Base-by-base conservation (phyloP, 768 basidiomycete genomes). In the Mycena chlorophos region DNA sequence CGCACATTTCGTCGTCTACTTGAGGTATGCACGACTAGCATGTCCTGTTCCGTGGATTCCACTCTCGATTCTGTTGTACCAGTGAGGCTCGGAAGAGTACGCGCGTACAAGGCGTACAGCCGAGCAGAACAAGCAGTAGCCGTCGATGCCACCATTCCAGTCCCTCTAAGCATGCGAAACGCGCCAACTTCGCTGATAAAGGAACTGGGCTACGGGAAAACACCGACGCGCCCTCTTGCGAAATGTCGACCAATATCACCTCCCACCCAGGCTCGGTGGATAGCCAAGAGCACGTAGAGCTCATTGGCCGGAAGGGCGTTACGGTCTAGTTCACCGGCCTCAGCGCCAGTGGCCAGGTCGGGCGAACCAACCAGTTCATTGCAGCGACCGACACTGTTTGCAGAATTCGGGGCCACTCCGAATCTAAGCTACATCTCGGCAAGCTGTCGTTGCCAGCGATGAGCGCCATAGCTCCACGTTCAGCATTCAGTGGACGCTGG, bases 291-390 rank as follows among this genome's bases (percentile, higher is more conserved):
- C 88, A 96, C 55, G 71, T 76, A 19, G 65, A 76, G 23, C 71
- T 91, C 14, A 77, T 94, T 17, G 74, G 80, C 19, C 96, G 98
- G 69, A 87, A 81, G 60, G 96, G 96, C 22, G 82, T 88, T 4
- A 98, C 96, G 0, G 83, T 98, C 68, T 99, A 97, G 97, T 73
- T 99, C 56, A 99, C 97, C 5, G 97, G 97, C 5, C 83, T 98
- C 17, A 94, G 92, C 65, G 95, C 90, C 5, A 94, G 91, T 68
- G 95, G 95, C 49, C 97, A 97, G 84, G 94, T 92, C 38, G 51
- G 75, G 50, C 12, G 26, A 6, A 10, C 20, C 49, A 23, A 17
- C 19, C n/a, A 23, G 26, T 28, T 45, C 51, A n/a, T n/a, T n/a
- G n/a, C n/a, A n/a, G n/a, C n/a, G n/a, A n/a, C n/a, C n/a, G n/a